Base-by-base conservation (phyloP, 805 yeast genomes). In the Candida koratica region DNA sequence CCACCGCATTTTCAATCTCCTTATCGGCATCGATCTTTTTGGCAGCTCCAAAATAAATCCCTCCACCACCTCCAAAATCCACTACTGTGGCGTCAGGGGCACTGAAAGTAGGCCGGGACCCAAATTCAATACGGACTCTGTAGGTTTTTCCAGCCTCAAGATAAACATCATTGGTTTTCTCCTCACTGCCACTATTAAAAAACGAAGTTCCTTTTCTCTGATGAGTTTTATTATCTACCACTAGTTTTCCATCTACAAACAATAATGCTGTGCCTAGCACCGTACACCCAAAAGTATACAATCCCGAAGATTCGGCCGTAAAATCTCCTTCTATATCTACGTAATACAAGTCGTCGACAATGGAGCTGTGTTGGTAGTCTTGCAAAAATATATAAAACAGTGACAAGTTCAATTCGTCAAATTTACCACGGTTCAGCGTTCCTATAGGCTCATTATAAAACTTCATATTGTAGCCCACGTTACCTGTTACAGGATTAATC, bases 231-330 rank as follows among this genome's bases (percentile, higher is more conserved):
- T 78, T 77, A 51, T 79, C 82, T 25, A 76, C 71, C 25, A 79
- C 59, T 39, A 75, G 55, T 47, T 71, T 45, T 38, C 57, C 80
- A 46, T 79, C 69, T 31, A 78, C 53, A 44, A 60, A 79, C 25
- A 79, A 44, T 46, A 67, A 67, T 17, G 77, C 81, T 20, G 81
- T 74, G 14, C 84, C 84, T 37, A 60, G 47, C 14, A 68, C 72
- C 12, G 71, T 52, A 34, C 71, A 50, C 16, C 82, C 81, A 46
- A 79, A 69, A 38, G 66, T 69, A 47, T 71, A 78, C 8, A 52
- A 63, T 4, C 70, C 79, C 24, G 68, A 44, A 29, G 60, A 67
- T 17, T 71, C 75, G 2, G 81, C 73, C 6, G 45, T 53, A 41
- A 65, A 73, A 24, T 53, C 48, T 28, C 73, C 73, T 34, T 57